A percentile compares a stretch with the other conserved stretches of the same genome.
Evolutionary conservation across 1,284 basidiomycete species (phyloP).

Genomic region (Moesziomyces globuligerus): DNA sequence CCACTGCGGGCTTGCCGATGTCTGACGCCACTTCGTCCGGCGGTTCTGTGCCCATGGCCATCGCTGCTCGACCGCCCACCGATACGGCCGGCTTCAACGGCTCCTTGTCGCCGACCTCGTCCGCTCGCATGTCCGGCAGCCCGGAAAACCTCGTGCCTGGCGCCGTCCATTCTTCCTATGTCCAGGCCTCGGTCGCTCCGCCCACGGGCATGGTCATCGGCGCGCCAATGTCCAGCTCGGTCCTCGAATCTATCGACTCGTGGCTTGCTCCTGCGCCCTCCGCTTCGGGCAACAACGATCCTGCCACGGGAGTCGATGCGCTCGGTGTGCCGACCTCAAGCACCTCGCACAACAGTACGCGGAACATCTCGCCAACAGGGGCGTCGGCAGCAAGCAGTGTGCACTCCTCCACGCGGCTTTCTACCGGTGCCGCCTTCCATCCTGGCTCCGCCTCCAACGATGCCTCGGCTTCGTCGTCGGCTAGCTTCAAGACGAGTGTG

Average conservation of each 20-base stretch:
- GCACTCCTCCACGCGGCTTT: slow-evolving; percentile 7
- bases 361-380: slow-evolving; percentile 15
- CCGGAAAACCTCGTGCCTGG: slow-evolving; percentile 6
- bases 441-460: slow-evolving; percentile 13
- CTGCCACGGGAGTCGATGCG: no score
- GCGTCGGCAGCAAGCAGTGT: slow-evolving; percentile 4
- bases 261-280: slow-evolving; percentile 30
- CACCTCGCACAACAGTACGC: background rate
- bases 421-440: slow-evolving; percentile 11
- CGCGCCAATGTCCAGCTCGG: slow-evolving; percentile 13
- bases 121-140: slow-evolving; percentile 24
- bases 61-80: slow-evolving; percentile 8
- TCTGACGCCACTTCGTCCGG: slow-evolving; percentile 8
- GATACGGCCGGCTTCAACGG: slow-evolving; percentile 22
- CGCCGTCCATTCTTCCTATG: slow-evolving; percentile 3
- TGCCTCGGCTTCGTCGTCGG: slow-evolving; percentile 4
- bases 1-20: slow-evolving; percentile 2
- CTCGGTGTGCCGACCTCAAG: no score
- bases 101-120: slow-evolving; percentile 30
- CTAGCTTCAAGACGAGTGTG: slow-evolving; percentile 43
- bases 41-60: slow-evolving; percentile 4
- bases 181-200: slow-evolving; percentile 8
- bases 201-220: slow-evolving; percentile 26
- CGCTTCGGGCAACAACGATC: slow-evolving; percentile 1
- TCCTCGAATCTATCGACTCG: slow-evolving; percentile 32